These are phyloP conservation scores for Mucor indicus DNA, from an alignment of 371 early-diverging fungal species.

Conservation along the genomic window DNA sequence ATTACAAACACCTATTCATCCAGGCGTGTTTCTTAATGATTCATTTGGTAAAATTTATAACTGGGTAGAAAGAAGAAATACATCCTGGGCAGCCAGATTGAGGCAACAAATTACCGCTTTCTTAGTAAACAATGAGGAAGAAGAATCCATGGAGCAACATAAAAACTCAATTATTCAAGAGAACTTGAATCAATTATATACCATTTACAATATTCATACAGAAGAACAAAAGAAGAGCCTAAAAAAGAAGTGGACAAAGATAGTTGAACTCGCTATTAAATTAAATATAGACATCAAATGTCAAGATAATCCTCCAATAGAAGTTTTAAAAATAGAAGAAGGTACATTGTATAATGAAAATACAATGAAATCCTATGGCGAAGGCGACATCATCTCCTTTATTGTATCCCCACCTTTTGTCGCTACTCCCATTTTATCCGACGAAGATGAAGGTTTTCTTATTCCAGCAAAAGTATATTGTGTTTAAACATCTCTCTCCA, in stretches of 20 bases:
- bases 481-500: too few species aligned
- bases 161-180: conserved; percentile 11
- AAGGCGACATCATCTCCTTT: conserved; percentile 1
- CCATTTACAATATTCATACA: neutral
- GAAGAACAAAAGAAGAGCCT: neutral
- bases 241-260: neutral
- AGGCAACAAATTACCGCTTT: conserved; percentile 34
- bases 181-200: conserved; percentile 6
- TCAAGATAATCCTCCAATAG: conserved; percentile 20
- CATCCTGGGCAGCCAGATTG: conserved; percentile 33
- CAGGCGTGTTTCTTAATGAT: conserved; percentile 29
- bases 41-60: conserved; percentile 25
- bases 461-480: conserved; percentile 38
- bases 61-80: conserved; percentile 28
- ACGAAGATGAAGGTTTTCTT: conserved; percentile 22
- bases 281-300: conserved; percentile 30
- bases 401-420: conserved; percentile 31
- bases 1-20: conserved; percentile 25
- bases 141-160: conserved; percentile 13
- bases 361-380: conserved; percentile 15
- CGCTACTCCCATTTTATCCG: conserved; percentile 14
- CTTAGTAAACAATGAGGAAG: conserved; percentile 18
- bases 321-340: conserved; percentile 20
- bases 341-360: conserved; percentile 15
- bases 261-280: conserved; percentile 19